Percentiles rank a stretch among this genome's conserved stretches.
Conservation (phyloP, 768 basidiomycete genomes). For the Tremella fuciformis region DNA sequence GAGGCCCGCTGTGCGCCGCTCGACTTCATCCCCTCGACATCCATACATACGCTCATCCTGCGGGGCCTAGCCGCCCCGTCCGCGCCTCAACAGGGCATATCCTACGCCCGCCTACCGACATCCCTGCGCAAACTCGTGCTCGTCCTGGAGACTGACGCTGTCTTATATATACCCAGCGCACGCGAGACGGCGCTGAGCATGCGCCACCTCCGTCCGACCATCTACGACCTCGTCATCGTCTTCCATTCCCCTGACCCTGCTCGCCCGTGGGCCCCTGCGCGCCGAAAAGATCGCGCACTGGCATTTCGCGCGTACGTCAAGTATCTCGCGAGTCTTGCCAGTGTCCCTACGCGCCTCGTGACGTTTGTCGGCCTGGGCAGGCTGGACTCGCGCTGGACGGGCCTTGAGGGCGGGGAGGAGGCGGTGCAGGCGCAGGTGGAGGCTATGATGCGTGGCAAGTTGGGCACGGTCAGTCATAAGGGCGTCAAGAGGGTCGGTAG, state of each 20-base stretch:
- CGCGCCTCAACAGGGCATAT: neutral
- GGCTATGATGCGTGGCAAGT: neutral
- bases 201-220: conserved; percentile 2
- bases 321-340: conserved; percentile 3
- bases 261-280: neutral
- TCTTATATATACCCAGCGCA: neutral
- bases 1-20: too few relatives aligned
- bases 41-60: neutral
- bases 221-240: neutral
- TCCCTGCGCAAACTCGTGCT: neutral
- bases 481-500: neutral
- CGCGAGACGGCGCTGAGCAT: neutral
- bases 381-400: neutral
- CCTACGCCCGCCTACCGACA: neutral
- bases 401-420: neutral
- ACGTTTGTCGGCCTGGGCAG: conserved; percentile 4
- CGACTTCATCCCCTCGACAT: too few relatives aligned
- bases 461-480: conserved; percentile 1
- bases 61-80: neutral
- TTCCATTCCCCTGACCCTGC: neutral
- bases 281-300: neutral
- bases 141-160: neutral
- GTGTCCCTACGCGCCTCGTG: neutral
- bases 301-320: neutral
- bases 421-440: neutral